These are phyloP conservation scores for Exophiala mesophila DNA, from an alignment of 2,329 filamentous ascomycete genomes.

Conservation along the genomic window DNA sequence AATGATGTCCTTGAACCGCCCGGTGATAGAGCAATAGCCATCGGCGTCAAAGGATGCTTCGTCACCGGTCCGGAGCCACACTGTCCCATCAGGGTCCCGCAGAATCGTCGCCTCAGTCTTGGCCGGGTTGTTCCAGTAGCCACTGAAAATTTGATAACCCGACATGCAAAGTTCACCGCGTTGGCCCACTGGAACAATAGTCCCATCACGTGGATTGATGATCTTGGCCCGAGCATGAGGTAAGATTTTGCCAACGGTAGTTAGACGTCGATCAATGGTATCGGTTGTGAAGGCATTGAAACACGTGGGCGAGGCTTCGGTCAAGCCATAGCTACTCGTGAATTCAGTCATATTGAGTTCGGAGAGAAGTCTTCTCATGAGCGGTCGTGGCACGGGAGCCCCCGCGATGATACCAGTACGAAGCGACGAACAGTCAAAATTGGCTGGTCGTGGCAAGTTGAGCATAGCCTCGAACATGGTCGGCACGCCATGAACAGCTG, in stretches of 20 bases:
- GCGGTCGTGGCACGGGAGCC: slow-evolving; percentile 64
- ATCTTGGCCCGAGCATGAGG: slow-evolving; percentile 77
- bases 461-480: slow-evolving; percentile 22
- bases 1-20: slow-evolving; percentile 71
- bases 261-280: slow-evolving; percentile 64
- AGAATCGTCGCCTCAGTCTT: slow-evolving; percentile 64
- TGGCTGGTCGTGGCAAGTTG: slow-evolving; percentile 11
- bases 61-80: slow-evolving; percentile 90
- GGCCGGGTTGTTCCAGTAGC: slow-evolving; percentile 70
- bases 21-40: slow-evolving; percentile 76
- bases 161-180: slow-evolving; percentile 74
- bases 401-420: slow-evolving; percentile 86
- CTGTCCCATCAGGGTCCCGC: slow-evolving; percentile 37
- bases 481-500: slow-evolving; percentile 37
- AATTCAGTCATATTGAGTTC: slow-evolving; percentile 71
- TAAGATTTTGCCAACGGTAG: slow-evolving; percentile 69
- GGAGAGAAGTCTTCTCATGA: slow-evolving; percentile 63
- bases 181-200: slow-evolving; percentile 58
- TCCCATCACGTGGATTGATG: slow-evolving; percentile 61
- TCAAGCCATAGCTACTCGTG: slow-evolving; percentile 97
- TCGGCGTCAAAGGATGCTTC: slow-evolving; percentile 71
- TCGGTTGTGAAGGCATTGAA: slow-evolving; percentile 80
- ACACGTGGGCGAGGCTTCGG: slow-evolving; percentile 67
- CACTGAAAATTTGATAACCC: slow-evolving; percentile 85
- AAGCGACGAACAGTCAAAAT: slow-evolving; percentile 38